Percentiles rank a stretch among this genome's conserved stretches.
phyloP scores from a whole-genome alignment of 768 basidiomycete genomes.

The Tubosaeta brunneosetosa region DNA sequence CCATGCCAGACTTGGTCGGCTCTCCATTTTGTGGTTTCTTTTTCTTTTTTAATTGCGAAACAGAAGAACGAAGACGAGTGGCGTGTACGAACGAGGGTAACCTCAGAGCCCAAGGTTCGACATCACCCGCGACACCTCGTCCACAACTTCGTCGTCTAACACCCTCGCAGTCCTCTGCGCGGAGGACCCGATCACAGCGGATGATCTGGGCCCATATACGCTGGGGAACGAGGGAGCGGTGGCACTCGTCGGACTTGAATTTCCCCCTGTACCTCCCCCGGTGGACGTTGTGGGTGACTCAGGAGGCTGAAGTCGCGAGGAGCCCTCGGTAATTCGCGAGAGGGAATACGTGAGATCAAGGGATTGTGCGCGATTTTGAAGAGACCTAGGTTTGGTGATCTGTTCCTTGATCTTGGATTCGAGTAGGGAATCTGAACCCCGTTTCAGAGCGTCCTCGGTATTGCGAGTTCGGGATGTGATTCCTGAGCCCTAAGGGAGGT shows the following conservation, averaged over 20 bases:
- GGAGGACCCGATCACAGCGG: slow-evolving; percentile 42
- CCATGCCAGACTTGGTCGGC: slow-evolving; percentile 4
- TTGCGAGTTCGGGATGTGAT: slow-evolving; percentile 64
- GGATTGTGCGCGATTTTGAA: slow-evolving; percentile 84
- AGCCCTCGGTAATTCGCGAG: slow-evolving; percentile 71
- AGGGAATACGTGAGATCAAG: slow-evolving; percentile 84
- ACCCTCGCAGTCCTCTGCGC: slow-evolving; percentile 37
- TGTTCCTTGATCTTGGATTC: slow-evolving; percentile 83
- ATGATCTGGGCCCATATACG: slow-evolving; percentile 67
- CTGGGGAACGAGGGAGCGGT: slow-evolving; percentile 82
- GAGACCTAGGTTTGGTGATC: slow-evolving; percentile 67
- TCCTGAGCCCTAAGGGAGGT: slow-evolving; percentile 52
- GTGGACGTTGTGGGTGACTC: slow-evolving; percentile 80
- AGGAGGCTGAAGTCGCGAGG: slow-evolving; percentile 57
- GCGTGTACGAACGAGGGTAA: slow-evolving; percentile 12
- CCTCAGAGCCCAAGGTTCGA: slow-evolving; percentile 64
- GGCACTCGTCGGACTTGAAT: slow-evolving; percentile 73
- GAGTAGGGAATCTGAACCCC: slow-evolving; percentile 78
- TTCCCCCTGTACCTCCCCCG: slow-evolving; percentile 64
- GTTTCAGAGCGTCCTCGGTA: slow-evolving; percentile 71
- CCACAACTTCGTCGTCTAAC: slow-evolving; percentile 53
- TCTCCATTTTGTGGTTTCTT: slow-evolving; percentile 1
- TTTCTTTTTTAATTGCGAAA: slow-evolving; percentile 4
- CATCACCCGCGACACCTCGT: slow-evolving; percentile 74
- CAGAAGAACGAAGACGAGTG: slow-evolving; percentile 6